phyloP scores from a whole-genome alignment of 1,284 basidiomycete species.

The Coriolopsis trogii region DNA sequence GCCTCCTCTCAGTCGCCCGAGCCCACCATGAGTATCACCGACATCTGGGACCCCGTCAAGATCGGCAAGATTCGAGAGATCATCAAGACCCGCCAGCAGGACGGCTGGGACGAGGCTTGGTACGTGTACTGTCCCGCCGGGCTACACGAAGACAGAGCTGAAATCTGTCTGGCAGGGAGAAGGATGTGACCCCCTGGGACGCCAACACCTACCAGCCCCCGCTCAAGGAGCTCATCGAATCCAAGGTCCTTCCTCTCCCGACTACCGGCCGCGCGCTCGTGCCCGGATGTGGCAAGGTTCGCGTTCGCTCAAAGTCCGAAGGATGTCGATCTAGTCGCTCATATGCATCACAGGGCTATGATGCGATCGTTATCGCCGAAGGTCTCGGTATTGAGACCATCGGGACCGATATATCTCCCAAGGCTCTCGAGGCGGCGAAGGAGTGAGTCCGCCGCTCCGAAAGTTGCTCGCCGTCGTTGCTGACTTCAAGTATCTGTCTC shows the following conservation, averaged over 20 bases:
- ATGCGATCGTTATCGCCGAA: slow-evolving; percentile 55
- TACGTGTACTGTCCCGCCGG: neutral
- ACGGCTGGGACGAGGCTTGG: slow-evolving; percentile 29
- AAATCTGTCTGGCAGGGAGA: too few species aligned
- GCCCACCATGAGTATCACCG: slow-evolving; percentile 2
- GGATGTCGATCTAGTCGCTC: neutral
- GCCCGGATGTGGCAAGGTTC: slow-evolving; percentile 72
- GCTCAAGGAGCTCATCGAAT: slow-evolving; percentile 53
- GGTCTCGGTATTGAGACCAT: slow-evolving; percentile 49
- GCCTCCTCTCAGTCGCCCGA: neutral
- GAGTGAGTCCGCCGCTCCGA: slow-evolving; percentile 36
- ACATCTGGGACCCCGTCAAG: slow-evolving; percentile 9
- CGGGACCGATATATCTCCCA: slow-evolving; percentile 61
- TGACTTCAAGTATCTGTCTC: too few species aligned
- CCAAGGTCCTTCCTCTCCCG: slow-evolving; percentile 51
- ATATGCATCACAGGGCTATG: slow-evolving; percentile 50
- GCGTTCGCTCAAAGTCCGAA: neutral
- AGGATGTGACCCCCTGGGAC: slow-evolving; percentile 70
- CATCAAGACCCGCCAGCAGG: slow-evolving; percentile 3
- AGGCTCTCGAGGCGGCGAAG: slow-evolving; percentile 53
- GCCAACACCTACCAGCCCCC: slow-evolving; percentile 55
- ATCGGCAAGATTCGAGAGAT: slow-evolving; percentile 12
- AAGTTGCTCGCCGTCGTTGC: neutral
- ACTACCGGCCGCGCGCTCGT: slow-evolving; percentile 60
- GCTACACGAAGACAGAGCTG: too few species aligned